Percentiles rank a stretch among this genome's conserved stretches.
Conservation (phyloP, 768 basidiomycete genomes). For the Pleurotus djamor region DNA sequence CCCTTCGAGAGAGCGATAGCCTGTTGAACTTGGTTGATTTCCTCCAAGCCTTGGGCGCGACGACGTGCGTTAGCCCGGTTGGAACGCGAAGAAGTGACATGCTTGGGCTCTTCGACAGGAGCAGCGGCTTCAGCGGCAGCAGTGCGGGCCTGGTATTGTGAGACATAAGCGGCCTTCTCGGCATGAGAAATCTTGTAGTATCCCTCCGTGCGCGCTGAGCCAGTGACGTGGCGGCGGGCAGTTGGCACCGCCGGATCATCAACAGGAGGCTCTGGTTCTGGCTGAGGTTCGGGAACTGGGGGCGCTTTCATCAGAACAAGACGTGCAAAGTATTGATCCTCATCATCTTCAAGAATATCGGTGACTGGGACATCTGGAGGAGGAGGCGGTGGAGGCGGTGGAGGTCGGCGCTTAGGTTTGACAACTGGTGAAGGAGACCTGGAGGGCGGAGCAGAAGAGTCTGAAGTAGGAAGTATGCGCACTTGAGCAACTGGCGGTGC, state of each 20-base stretch:
- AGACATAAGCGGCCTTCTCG: slow-evolving; percentile 90
- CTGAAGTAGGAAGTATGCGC: slow-evolving; percentile 38
- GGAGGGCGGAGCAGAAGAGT: slow-evolving; percentile 48
- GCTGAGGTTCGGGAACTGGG: slow-evolving; percentile 15
- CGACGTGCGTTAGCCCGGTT: slow-evolving; percentile 92
- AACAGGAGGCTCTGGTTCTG: slow-evolving; percentile 23
- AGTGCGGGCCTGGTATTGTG: slow-evolving; percentile 76
- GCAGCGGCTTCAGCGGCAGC: slow-evolving; percentile 39
- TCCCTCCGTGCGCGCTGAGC: slow-evolving; percentile 91
- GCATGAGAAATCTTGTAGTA: slow-evolving; percentile 93
- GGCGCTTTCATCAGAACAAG: slow-evolving; percentile 46
- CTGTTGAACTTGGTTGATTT: slow-evolving; percentile 88
- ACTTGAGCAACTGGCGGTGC: slow-evolving; percentile 50
- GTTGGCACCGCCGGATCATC: slow-evolving; percentile 43
- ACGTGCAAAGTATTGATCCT: slow-evolving; percentile 81
- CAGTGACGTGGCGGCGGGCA: slow-evolving; percentile 73
- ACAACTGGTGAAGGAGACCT: slow-evolving; percentile 43
- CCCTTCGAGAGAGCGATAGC: slow-evolving; percentile 75
- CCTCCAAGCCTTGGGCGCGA: slow-evolving; percentile 89
- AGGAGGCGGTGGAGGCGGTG: slow-evolving; percentile 48
- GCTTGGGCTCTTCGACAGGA: slow-evolving; percentile 44
- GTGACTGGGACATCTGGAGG: slow-evolving; percentile 52
- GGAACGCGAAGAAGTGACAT: slow-evolving; percentile 75
- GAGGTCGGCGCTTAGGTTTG: slow-evolving; percentile 26
- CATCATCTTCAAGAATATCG: slow-evolving; percentile 80